Percentiles rank a stretch among this genome's conserved stretches.
Conservation (phyloP, 768 basidiomycete genomes). For the Agaricus blazei region DNA sequence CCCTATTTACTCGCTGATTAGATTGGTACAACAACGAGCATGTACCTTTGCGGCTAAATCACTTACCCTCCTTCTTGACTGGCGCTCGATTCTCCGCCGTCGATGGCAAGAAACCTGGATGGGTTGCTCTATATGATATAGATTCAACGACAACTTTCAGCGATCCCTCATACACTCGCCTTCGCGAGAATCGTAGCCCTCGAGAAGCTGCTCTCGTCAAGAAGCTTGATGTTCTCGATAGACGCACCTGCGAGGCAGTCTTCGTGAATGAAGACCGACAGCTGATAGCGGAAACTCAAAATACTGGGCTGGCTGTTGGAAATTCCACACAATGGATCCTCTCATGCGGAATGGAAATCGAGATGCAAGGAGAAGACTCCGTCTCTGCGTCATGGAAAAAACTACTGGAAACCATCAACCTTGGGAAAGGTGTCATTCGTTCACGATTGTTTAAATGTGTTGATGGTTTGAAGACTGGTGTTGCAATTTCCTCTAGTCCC, state of each 20-base stretch:
- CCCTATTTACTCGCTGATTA: slow-evolving; percentile 10
- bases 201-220: slow-evolving; percentile 37
- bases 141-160: slow-evolving; percentile 34
- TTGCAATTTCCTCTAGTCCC: slow-evolving; percentile 16
- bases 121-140: slow-evolving; percentile 49
- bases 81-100: slow-evolving; percentile 39
- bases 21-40: slow-evolving; percentile 58
- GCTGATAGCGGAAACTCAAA: neutral
- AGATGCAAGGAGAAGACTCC: neutral
- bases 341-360: slow-evolving; percentile 13
- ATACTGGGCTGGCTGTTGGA: slow-evolving; percentile 14
- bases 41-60: slow-evolving; percentile 43
- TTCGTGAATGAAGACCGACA: neutral
- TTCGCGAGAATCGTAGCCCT: slow-evolving; percentile 38
- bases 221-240: slow-evolving; percentile 38
- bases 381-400: neutral
- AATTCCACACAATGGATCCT: slow-evolving; percentile 15
- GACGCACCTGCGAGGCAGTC: slow-evolving; percentile 31
- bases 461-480: slow-evolving; percentile 34
- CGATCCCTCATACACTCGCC: slow-evolving; percentile 37
- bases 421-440: slow-evolving; percentile 31
- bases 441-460: slow-evolving; percentile 34
- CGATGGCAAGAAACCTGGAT: slow-evolving; percentile 31
- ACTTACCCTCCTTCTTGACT: slow-evolving; percentile 40
- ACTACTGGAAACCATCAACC: neutral